Conservation (phyloP, 148 eudicot genomes). For the Amaranthus hypochondriacus region DNA sequence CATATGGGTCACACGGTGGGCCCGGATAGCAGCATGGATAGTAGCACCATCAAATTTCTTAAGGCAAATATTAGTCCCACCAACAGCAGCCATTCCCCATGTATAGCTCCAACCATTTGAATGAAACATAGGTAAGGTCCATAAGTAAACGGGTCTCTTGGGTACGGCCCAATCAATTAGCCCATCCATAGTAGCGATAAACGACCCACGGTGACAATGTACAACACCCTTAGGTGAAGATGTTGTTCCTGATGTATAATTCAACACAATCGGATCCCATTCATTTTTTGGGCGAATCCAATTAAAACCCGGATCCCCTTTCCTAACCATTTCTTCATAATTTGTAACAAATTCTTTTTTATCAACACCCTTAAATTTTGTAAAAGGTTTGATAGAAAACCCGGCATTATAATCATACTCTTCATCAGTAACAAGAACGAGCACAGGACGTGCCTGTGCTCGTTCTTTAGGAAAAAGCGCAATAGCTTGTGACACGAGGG, state of each 20-base stretch:
- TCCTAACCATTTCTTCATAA: constrained; percentile 14
- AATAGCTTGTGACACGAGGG: constrained; percentile 19
- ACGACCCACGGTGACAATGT: constrained; percentile 40
- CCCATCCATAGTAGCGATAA: constrained; percentile 37
- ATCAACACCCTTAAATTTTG: not conserved
- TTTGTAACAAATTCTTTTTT: not conserved
- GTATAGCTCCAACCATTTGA: constrained; percentile 56
- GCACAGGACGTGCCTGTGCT: constrained; percentile 13
- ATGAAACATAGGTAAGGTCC: constrained; percentile 71
- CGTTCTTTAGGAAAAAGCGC: constrained; percentile 11
- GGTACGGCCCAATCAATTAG: constrained; percentile 50
- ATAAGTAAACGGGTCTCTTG: constrained; percentile 41
- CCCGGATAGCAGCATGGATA: constrained; percentile 28
- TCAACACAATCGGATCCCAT: constrained; percentile 31
- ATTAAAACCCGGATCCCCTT: constrained; percentile 11
- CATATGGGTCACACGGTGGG: constrained; percentile 58
- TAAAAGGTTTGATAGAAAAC: not conserved
- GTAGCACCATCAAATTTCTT: constrained; percentile 36
- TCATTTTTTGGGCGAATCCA: constrained; percentile 19
- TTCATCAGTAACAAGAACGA: constrained; percentile 16
- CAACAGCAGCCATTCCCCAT: constrained; percentile 64
- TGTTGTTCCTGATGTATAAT: constrained; percentile 65
- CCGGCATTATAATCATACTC: constrained; percentile 6
- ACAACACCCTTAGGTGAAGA: constrained; percentile 60
- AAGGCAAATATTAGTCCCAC: constrained; percentile 54